phyloP scores from a whole-genome alignment of 1,284 basidiomycete genomes.

The Moesziomyces globuligerus region DNA sequence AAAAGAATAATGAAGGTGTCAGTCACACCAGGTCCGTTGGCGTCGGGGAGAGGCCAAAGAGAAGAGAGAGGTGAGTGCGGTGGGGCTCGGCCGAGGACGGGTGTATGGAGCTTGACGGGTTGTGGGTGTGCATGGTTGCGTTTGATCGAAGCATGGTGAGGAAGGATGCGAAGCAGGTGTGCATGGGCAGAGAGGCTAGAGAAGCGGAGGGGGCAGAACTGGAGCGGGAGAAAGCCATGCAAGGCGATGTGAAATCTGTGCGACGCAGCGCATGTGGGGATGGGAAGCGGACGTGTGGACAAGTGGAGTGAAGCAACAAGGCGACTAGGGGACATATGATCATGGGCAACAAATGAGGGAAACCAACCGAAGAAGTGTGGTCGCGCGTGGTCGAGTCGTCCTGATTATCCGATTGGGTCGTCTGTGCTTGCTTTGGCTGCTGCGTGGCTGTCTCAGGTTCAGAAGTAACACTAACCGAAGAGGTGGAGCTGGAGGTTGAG shows the following conservation, averaged over 20 bases:
- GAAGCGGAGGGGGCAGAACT: neutral
- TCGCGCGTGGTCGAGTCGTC: conserved; percentile 1
- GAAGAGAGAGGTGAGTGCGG: conserved; percentile 30
- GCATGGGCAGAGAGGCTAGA: neutral
- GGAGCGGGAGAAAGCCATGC: neutral
- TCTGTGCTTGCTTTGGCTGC: neutral
- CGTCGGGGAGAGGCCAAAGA: neutral
- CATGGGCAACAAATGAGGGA: conserved; percentile 13
- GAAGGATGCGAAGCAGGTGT: neutral
- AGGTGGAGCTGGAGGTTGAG: conserved; percentile 18
- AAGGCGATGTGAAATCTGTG: conserved; percentile 20
- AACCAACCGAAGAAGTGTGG: conserved; percentile 29
- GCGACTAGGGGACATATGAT: conserved; percentile 12
- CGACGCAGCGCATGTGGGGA: conserved; percentile 17
- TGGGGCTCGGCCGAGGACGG: conserved; percentile 6
- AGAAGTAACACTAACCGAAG: conserved; percentile 35
- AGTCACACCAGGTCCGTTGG: conserved; percentile 9
- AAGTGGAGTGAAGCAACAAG: conserved; percentile 33
- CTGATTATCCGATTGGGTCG: neutral
- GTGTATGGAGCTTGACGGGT: conserved; percentile 7
- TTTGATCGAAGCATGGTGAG: neutral
- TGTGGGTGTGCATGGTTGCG: neutral
- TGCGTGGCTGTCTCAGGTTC: conserved; percentile 11
- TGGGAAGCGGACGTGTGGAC: neutral
- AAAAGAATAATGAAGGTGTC: neutral